Percentiles rank a stretch among this genome's conserved stretches.
Evolutionary conservation across 257 asterid species (phyloP).

Genomic region (Solanum ossicruentum): DNA sequence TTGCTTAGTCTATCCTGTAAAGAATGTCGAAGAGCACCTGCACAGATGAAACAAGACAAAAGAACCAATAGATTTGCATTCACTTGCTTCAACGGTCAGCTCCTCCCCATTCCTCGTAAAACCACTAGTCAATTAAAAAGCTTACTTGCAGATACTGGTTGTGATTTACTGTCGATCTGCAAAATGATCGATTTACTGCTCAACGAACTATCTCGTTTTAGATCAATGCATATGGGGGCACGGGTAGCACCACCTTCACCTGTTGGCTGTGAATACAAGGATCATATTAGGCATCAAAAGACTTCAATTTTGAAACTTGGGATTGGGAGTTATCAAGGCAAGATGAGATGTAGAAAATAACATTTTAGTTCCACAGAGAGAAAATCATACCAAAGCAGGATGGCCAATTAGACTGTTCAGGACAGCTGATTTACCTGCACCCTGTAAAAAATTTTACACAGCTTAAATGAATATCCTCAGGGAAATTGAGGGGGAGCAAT

Average conservation of each 20-base stretch:
- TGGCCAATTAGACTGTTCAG: slow-evolving; percentile 92
- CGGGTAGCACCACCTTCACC: slow-evolving; percentile 99
- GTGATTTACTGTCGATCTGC: slow-evolving; percentile 93
- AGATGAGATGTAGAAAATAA: not conserved
- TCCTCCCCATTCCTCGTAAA: not conserved
- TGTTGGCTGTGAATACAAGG: slow-evolving; percentile 58
- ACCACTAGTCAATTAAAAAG: not conserved
- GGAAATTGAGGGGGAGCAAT: not conserved
- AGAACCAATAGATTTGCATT: not conserved
- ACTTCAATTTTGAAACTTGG: not conserved
- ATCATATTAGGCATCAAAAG: not conserved
- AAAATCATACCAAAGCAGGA: slow-evolving; percentile 77
- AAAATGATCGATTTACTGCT: slow-evolving; percentile 76
- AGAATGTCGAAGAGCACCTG: slow-evolving; percentile 96
- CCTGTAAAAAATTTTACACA: slow-evolving; percentile 31
- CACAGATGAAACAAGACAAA: not conserved
- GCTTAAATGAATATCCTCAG: not conserved
- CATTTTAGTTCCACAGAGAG: not conserved
- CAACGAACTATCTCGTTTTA: slow-evolving; percentile 67
- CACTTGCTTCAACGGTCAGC: not conserved
- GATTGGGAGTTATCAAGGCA: not conserved
- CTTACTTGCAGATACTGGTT: slow-evolving; percentile 77
- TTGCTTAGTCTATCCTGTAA: slow-evolving; percentile 86
- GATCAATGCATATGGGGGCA: slow-evolving; percentile 89
- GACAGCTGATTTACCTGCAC: slow-evolving; percentile 99